Conservation (phyloP, 805 yeast species). For the Barnettozyma sucrosica region DNA sequence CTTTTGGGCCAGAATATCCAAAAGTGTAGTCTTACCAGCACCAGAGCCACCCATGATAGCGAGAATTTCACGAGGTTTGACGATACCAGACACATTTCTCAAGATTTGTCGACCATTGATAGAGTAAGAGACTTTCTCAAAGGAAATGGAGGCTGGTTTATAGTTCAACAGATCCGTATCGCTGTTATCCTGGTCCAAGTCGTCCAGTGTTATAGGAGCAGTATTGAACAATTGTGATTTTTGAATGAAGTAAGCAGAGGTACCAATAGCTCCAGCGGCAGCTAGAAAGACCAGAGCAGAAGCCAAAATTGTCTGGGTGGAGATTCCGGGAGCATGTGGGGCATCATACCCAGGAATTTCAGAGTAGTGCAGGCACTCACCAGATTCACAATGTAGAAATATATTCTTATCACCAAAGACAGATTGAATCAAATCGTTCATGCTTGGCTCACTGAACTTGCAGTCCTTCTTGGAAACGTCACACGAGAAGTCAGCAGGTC, state of each 20-base stretch:
- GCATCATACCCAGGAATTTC: slow-evolving; percentile 85
- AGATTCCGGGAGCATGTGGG: slow-evolving; percentile 45
- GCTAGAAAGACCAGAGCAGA: slow-evolving; percentile 37
- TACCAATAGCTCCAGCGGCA: slow-evolving; percentile 35
- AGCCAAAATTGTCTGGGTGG: slow-evolving; percentile 41
- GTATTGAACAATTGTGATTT: slow-evolving; percentile 56
- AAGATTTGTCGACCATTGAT: slow-evolving; percentile 52
- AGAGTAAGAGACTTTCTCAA: slow-evolving; percentile 63
- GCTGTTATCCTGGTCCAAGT: slow-evolving; percentile 26
- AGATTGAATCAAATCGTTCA: slow-evolving; percentile 84
- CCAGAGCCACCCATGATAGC: slow-evolving; percentile 99
- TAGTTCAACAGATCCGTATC: slow-evolving; percentile 43
- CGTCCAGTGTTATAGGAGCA: slow-evolving; percentile 23
- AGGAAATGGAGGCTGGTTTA: slow-evolving; percentile 67
- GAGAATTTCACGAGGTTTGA: slow-evolving; percentile 79
- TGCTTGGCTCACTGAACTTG: slow-evolving; percentile 86
- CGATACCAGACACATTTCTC: slow-evolving; percentile 64
- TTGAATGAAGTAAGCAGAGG: slow-evolving; percentile 41
- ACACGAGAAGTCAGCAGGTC: slow-evolving; percentile 92
- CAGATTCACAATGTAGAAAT: slow-evolving; percentile 71
- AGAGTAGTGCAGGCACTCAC: slow-evolving; percentile 89
- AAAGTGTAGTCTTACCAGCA: slow-evolving; percentile 92
- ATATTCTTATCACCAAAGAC: slow-evolving; percentile 96
- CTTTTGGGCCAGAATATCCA: slow-evolving; percentile 88
- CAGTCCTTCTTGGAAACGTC: slow-evolving; percentile 59